Base-by-base conservation (phyloP, 805 yeast genomes). In the Priceomyces castillae region DNA sequence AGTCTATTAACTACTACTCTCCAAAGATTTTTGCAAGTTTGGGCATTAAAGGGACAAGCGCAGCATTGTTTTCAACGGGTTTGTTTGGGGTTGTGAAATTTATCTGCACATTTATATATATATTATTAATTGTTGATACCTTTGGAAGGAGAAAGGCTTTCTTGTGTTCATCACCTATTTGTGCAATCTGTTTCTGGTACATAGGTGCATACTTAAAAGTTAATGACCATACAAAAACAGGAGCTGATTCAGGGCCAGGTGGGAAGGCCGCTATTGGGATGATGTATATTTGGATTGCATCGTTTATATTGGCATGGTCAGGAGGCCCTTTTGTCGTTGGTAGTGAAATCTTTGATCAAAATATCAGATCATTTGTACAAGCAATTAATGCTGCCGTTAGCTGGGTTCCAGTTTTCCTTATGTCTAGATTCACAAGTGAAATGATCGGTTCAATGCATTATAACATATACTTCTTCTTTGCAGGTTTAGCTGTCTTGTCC, bases 291-390 rank as follows among this genome's bases (percentile, higher is more conserved):
- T 68, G 72, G 72, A 64, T 67, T 22, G 72, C 71, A 4, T 62
- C 69, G 2, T 68, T 67, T 40, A 67, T 67, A 17, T 53, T 60
- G 31, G 71, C 70, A 4, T 67, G 72, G 73, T 62, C 68, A 5
- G 71, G 68, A 1, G 71, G 71, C 16, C 73, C 72, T 5, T 68
- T 63, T 50, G 71, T 68, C 17, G 64, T 66, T 30, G 72, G 73
- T 3, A 47, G 64, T 34, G 73, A 68, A 46, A 62, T 67, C 3
- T 68, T 65, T 47, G 71, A 66, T 52, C 71, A 65, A 48, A 66
- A 67, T 42, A 64, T 68, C 48, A 52, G 73, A 40, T 60, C 70
- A 15, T 66, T 68, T 40, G 68, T 63, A 28, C 71, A 65, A 51
- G 69, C 70, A 43, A 64, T 67, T 43, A 65, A 65, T 49, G 69